phyloP scores from a whole-genome alignment of 2,329 filamentous ascomycete genomes.

The Sarocladium kiliense region DNA sequence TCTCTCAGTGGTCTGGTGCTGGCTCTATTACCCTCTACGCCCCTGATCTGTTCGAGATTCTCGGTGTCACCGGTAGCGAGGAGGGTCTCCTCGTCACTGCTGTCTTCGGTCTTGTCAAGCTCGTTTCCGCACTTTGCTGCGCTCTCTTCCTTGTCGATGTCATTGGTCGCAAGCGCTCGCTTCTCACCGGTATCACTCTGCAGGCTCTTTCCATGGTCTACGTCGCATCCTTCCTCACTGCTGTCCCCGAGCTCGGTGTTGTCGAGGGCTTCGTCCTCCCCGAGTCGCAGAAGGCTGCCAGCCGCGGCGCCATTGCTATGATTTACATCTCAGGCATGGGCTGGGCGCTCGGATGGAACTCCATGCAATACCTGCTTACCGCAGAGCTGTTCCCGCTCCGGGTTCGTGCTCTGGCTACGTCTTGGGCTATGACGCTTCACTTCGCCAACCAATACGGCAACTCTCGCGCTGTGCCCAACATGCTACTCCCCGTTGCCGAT shows the following conservation, averaged over 20 bases:
- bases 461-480: constrained; percentile 15
- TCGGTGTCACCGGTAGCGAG: constrained; percentile 14
- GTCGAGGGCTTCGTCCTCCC: constrained; percentile 14
- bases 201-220: constrained; percentile 22
- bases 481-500: constrained; percentile 13
- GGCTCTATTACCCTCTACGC: constrained; percentile 17
- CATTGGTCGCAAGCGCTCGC: constrained; percentile 22
- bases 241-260: constrained; percentile 12
- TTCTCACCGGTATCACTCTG: constrained; percentile 19
- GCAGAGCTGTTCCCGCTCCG: constrained; percentile 18
- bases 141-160: constrained; percentile 26
- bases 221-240: constrained; percentile 20
- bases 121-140: constrained; percentile 18
- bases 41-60: constrained; percentile 17
- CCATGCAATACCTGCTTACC: constrained; percentile 16
- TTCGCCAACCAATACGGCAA: constrained; percentile 17
- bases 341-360: constrained; percentile 17
- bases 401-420: constrained; percentile 17
- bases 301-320: constrained; percentile 11
- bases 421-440: constrained; percentile 15
- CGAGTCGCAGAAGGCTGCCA: background rate
- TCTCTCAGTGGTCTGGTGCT: constrained; percentile 16
- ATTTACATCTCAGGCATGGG: constrained; percentile 17
- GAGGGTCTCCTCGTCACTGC: constrained; percentile 20
- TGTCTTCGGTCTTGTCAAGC: constrained; percentile 19